A percentile compares a stretch with the other conserved stretches of the same genome.
Evolutionary conservation across 441 rosid genomes (phyloP).

Genomic region (Corymbia citriodora): DNA sequence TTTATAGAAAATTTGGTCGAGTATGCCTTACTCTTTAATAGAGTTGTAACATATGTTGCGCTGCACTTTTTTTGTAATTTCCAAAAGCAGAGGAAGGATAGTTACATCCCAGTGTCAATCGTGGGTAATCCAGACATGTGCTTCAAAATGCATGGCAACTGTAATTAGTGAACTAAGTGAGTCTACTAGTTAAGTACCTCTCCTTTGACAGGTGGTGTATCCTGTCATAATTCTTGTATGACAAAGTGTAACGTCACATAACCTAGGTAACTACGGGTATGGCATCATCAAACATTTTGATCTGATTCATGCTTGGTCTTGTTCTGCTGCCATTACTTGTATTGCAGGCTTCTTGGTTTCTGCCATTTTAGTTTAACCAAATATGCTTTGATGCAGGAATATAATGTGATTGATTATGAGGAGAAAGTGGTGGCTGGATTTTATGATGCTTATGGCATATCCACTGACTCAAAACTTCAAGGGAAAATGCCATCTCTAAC

Average conservation of each 20-base stretch:
- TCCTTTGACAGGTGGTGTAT: not conserved
- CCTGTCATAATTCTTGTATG: not conserved
- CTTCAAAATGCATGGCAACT: not conserved
- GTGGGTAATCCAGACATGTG: not conserved
- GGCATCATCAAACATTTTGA: not conserved
- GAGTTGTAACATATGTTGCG: not conserved
- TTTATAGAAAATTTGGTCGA: not conserved
- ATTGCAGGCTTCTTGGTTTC: not conserved
- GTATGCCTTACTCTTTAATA: not conserved
- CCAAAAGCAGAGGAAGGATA: not conserved
- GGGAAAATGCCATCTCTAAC: constrained; percentile 85
- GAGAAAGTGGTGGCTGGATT: constrained; percentile 90
- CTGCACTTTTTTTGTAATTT: not conserved
- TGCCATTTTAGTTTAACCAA: not conserved
- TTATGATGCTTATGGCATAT: constrained; percentile 70
- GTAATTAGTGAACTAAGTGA: not conserved
- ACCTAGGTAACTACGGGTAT: not conserved
- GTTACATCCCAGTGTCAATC: not conserved
- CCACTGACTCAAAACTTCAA: constrained; percentile 47
- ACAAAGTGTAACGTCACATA: not conserved
- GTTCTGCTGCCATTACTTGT: not conserved
- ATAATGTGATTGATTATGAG: constrained; percentile 86
- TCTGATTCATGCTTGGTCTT: not conserved
- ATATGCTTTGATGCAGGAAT: constrained; percentile 44
- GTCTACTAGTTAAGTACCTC: not conserved